phyloP scores from a whole-genome alignment of 83 land plant species.

The Thuja plicata region DNA sequence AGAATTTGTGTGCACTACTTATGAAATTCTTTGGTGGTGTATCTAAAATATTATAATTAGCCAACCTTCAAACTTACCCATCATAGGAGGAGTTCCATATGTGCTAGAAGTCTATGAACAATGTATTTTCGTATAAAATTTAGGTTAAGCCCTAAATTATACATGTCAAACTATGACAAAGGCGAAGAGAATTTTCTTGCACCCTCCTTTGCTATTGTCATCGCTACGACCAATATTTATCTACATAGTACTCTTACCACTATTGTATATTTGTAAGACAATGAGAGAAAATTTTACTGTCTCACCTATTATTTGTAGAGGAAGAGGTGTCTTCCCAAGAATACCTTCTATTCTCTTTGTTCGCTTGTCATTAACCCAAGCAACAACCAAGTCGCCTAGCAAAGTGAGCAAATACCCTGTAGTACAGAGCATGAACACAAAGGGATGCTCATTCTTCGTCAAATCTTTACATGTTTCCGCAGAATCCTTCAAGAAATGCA shows the following conservation, averaged over 20 bases:
- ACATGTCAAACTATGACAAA: too few species aligned
- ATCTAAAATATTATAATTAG: too few species aligned
- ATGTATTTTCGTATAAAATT: neutral
- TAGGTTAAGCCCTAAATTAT: too few species aligned
- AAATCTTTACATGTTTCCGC: constrained; percentile 47
- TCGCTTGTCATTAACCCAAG: constrained; percentile 26
- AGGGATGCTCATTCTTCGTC: constrained; percentile 56
- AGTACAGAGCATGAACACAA: constrained; percentile 77
- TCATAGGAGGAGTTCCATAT: neutral
- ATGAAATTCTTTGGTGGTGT: too few species aligned
- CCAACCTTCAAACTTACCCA: neutral
- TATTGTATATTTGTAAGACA: too few species aligned
- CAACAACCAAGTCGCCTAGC: constrained; percentile 59
- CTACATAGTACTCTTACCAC: too few species aligned
- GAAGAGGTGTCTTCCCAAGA: neutral
- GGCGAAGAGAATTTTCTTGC: too few species aligned
- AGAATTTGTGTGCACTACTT: too few species aligned
- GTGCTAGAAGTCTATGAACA: neutral
- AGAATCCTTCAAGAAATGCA: constrained; percentile 78
- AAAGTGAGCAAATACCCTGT: constrained; percentile 74
- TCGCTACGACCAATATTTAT: too few species aligned
- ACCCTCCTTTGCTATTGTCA: too few species aligned
- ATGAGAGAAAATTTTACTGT: too few species aligned
- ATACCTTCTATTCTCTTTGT: neutral
- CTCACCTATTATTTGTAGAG: neutral